A percentile compares a stretch with the other conserved stretches of the same genome.
Conservation (phyloP, 768 basidiomycete species). For the Tulasnella sp. region DNA sequence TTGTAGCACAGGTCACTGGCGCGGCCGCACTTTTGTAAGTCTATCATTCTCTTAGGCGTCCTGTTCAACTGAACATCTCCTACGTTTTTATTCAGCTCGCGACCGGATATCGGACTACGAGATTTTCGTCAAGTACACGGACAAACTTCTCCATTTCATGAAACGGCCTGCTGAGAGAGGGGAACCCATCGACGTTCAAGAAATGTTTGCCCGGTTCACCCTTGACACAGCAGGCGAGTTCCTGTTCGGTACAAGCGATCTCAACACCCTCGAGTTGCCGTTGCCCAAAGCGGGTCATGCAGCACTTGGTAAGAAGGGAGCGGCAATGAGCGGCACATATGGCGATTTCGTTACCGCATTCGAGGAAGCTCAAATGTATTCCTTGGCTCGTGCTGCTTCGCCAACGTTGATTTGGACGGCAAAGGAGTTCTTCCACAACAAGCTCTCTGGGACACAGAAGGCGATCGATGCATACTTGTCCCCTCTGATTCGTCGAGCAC, state of each 20-base stretch:
- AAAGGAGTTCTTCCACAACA: constrained; percentile 13
- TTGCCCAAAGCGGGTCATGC: not conserved
- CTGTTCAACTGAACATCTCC: not conserved
- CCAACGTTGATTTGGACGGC: not conserved
- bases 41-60: not conserved
- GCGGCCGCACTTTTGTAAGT: constrained; percentile 26
- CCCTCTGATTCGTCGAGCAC: not conserved
- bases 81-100: constrained; percentile 17
- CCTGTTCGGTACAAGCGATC: constrained; percentile 8
- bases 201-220: constrained; percentile 17
- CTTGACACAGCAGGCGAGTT: constrained; percentile 18
- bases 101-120: constrained; percentile 17
- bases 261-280: constrained; percentile 10
- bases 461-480: constrained; percentile 8
- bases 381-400: not conserved
- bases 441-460: not conserved
- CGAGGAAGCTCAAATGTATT: constrained; percentile 1
- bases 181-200: constrained; percentile 19
- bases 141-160: constrained; percentile 13
- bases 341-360: constrained; percentile 3
- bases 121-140: constrained; percentile 20
- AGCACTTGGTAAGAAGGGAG: not conserved
- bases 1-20: not conserved
- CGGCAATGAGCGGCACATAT: not conserved
- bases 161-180: constrained; percentile 19